Evolutionary conservation across 2,329 filamentous ascomycete genomes (phyloP), one percentile per base, ranked within the genome.

Genomic region (Phyllosticta capitalensis): DNA sequence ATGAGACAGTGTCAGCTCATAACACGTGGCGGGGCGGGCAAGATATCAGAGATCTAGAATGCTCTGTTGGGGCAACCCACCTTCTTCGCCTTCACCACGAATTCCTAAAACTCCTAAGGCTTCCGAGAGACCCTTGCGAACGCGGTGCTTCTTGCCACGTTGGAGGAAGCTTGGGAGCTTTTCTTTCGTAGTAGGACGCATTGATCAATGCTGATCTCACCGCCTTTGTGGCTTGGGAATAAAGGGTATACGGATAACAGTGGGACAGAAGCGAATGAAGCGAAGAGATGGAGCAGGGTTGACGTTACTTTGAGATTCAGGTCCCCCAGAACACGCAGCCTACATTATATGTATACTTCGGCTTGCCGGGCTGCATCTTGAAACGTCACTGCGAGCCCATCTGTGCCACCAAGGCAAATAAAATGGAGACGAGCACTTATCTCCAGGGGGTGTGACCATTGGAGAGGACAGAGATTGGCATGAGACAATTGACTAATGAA

Each of bases 201-300:
- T 60, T 60, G 58, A 56, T 60, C 58, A 60, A 49, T 60, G 58
- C 58, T 60, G 58, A 60, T 60, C 58, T 53, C 58, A 53, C 54
- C 53, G 58, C 58, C 51, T 56, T 60, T 59, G 48, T 55, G 57
- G 57, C 52, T 54, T 55, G 51, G 38, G 48, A 45, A 52, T 49
- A 22, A 38, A 45, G 33, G 50, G 54, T 49, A 59, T 59, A 58
- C 51, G 56, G 56, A 45, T 53, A 54, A 51, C 52, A 52, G 50
- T 54, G 33, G 30, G 51, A n/a, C 51, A 52, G 56, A 52, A 54
- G 24, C 24, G 24, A 26, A 45, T 45, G 38, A 45, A 45, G 38
- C 49, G 56, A 58, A 58, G 53, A 49, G 56, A 58, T 26, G 57
- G 45, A 45, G 50, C 57, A 55, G 52, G 57, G 57, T 59, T 48